phyloP scores from a whole-genome alignment of 148 eudicot species.

The Silene uniflora region DNA sequence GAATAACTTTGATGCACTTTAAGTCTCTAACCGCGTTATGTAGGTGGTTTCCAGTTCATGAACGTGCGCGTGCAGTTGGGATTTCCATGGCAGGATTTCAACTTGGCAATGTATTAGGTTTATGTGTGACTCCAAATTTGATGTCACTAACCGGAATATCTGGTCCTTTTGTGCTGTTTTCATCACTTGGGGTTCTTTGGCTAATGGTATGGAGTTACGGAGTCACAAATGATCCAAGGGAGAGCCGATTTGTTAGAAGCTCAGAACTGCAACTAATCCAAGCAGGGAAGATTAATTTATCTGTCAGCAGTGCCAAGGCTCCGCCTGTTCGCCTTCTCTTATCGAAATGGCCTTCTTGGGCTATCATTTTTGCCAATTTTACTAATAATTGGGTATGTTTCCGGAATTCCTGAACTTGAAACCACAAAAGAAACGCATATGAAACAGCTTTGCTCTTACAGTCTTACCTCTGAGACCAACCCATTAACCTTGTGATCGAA shows the following conservation, averaged over 20 bases:
- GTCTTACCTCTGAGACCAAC: too few relatives aligned
- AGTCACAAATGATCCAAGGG: conserved; percentile 64
- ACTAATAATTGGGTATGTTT: conserved; percentile 87
- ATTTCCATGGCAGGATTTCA: conserved; percentile 96
- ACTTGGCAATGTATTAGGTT: conserved; percentile 84
- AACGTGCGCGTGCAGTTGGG: conserved; percentile 93
- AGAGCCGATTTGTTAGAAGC: conserved; percentile 42
- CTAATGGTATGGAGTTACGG: conserved; percentile 52
- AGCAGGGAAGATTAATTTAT: conserved; percentile 53
- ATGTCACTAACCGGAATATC: conserved; percentile 67
- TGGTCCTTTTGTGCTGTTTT: conserved; percentile 80
- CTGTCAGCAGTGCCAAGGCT: conserved; percentile 32
- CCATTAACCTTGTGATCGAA: too few relatives aligned
- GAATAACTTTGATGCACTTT: too few relatives aligned
- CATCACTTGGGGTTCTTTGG: conserved; percentile 86
- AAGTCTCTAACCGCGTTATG: not conserved
- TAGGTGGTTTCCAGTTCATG: conserved; percentile 92
- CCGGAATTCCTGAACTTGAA: too few relatives aligned
- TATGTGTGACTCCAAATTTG: conserved; percentile 59
- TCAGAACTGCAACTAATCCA: conserved; percentile 64
- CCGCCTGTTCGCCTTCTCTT: conserved; percentile 46
- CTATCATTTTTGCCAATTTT: conserved; percentile 73
- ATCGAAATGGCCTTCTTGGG: conserved; percentile 90
- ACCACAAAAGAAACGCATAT: too few relatives aligned
- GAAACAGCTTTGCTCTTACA: too few relatives aligned